Percentiles rank a stretch among this genome's conserved stretches.
phyloP scores from a whole-genome alignment of 2,329 filamentous ascomycete species.

The Xylaria digitata region DNA sequence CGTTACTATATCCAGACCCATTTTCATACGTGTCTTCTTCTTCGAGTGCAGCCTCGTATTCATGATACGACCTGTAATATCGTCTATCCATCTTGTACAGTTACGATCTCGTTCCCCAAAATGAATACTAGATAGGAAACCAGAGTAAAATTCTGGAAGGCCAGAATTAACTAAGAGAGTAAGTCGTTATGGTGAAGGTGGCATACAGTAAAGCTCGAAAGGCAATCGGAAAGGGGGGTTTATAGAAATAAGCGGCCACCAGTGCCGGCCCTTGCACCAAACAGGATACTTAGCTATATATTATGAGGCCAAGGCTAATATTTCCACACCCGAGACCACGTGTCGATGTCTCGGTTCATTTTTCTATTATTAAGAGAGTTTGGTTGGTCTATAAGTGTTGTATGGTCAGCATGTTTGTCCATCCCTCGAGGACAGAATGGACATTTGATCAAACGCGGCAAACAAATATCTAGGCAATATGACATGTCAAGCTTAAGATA shows the following conservation, averaged over 20 bases:
- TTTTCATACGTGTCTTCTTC: too few species aligned
- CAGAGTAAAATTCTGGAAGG: neutral
- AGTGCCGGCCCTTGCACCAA: neutral
- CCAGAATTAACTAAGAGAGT: neutral
- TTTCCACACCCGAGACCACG: neutral
- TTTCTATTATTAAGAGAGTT: neutral
- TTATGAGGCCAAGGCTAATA: neutral
- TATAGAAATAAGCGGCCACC: conserved; percentile 1
- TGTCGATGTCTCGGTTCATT: neutral
- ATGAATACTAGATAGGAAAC: too few species aligned
- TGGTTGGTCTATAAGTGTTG: neutral
- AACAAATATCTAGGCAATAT: neutral
- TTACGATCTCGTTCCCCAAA: too few species aligned
- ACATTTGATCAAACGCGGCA: neutral
- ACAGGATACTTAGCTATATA: too few species aligned
- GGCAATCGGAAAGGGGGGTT: neutral
- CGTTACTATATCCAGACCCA: too few species aligned
- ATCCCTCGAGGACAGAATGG: neutral
- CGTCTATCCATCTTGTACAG: too few species aligned
- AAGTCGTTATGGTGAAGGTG: neutral
- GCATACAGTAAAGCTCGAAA: neutral
- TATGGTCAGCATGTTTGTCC: neutral
- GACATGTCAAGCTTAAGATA: neutral
- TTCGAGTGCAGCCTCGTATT: too few species aligned
- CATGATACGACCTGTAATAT: too few species aligned